Percentiles rank a stretch among this genome's conserved stretches.
These are phyloP conservation scores for Schizochytrium sp. DNA, from an alignment of 108 stramenopile genomes.

Conservation along the genomic window DNA sequence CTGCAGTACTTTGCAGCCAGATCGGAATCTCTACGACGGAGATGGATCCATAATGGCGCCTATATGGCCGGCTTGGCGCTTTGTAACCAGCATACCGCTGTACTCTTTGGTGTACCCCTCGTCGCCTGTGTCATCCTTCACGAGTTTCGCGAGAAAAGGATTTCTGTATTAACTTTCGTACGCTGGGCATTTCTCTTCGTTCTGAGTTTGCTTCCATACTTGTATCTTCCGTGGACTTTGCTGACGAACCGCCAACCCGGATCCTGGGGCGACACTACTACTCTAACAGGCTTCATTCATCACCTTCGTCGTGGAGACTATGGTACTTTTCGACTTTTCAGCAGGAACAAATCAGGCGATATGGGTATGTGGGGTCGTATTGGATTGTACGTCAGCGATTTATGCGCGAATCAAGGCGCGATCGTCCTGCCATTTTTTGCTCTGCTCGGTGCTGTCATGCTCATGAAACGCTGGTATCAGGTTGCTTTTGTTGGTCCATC, in stretches of 20 bases:
- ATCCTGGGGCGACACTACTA: constrained; percentile 83
- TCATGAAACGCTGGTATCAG: background rate
- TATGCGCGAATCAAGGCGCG: background rate
- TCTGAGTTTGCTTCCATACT: constrained; percentile 76
- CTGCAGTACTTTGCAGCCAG: constrained; percentile 60
- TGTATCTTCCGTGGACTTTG: constrained; percentile 74
- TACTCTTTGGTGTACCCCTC: constrained; percentile 78
- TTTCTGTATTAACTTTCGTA: background rate
- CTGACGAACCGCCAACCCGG: constrained; percentile 74
- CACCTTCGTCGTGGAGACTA: constrained; percentile 83
- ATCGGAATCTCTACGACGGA: background rate
- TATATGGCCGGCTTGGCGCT: constrained; percentile 80
- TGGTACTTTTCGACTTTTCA: constrained; percentile 82
- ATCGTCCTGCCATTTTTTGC: background rate
- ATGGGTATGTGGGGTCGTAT: constrained; percentile 71
- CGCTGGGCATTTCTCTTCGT: constrained; percentile 64
- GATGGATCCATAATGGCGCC: constrained; percentile 67
- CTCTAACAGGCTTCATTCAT: constrained; percentile 76
- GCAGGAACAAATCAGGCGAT: constrained; percentile 66
- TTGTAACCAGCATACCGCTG: constrained; percentile 85
- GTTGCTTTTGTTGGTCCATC: background rate
- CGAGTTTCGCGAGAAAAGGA: background rate
- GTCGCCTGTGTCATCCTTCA: constrained; percentile 66
- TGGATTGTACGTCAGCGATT: constrained; percentile 33
- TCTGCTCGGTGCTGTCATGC: background rate